Evolutionary conservation across 2,329 filamentous ascomycete species (phyloP).

Genomic region (Decorospora gaudefroyi): DNA sequence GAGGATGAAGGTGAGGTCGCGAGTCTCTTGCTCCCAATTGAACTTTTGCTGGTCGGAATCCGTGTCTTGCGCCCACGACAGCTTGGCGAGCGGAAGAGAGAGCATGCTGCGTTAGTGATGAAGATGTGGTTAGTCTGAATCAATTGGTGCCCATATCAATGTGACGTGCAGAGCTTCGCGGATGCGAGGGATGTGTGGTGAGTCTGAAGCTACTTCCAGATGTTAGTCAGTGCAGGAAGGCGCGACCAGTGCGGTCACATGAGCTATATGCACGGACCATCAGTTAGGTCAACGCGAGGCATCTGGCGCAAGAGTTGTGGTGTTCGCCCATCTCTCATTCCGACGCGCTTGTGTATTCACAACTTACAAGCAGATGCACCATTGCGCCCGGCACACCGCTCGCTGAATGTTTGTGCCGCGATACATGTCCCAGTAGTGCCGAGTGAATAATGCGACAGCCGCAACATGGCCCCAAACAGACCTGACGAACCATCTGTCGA

Average conservation of each 20-base stretch:
- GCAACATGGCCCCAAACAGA: conserved; percentile 52
- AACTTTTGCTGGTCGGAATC: conserved; percentile 34
- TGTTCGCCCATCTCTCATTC: conserved; percentile 40
- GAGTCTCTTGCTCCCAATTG: conserved; percentile 44
- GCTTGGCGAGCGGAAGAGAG: conserved; percentile 38
- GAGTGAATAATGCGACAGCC: conserved; percentile 45
- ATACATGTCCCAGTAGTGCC: conserved; percentile 17
- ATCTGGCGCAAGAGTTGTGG: conserved; percentile 35
- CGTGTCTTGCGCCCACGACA: conserved; percentile 43
- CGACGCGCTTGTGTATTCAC: conserved; percentile 38
- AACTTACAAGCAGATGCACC: conserved; percentile 27
- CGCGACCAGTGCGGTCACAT: conserved; percentile 25
- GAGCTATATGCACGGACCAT: conserved; percentile 13
- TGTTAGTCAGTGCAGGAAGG: conserved; percentile 17
- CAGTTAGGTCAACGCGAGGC: conserved; percentile 23
- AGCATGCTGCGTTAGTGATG: conserved; percentile 29
- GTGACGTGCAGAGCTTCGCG: background rate
- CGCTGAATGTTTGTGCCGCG: conserved; percentile 29
- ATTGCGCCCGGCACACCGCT: conserved; percentile 30
- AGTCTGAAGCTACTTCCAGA: background rate
- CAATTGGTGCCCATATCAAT: background rate
- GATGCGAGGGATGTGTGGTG: background rate
- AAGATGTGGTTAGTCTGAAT: conserved; percentile 3
- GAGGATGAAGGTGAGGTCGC: conserved; percentile 40
- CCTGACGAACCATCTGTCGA: conserved; percentile 54